Base-by-base conservation (phyloP, 495 filamentous ascomycete genomes). In the Podospora fimiseda region DNA sequence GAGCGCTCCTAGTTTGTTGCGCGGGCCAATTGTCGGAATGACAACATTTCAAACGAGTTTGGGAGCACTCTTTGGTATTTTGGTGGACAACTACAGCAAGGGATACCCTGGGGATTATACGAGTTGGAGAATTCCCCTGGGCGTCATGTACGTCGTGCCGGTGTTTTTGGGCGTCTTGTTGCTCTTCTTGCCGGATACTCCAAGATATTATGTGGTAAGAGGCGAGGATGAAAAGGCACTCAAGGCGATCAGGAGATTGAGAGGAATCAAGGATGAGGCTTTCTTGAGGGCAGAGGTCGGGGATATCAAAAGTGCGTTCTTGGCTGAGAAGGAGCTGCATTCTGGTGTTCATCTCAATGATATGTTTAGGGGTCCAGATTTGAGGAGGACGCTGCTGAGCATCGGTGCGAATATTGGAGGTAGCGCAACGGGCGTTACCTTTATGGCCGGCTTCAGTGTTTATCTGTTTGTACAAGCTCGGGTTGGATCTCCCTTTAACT, bases 131-230 rank as follows among this genome's bases (percentile, higher is more conserved):
- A 78, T 81, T 33, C 79, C 79, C 0, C 64, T 82, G 0, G 78
- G 71, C 7, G 61, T 78, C 3, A 67, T 81, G 44, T 83, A 75
- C 57, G 67, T 76, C 39, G 72, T 81, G 14, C 79, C 79, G 0
- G 57, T 64, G 3, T 58, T 80, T 42, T 46, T 81, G 42, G 66
- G 67, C 16, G 48, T 66, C 3, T 70, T 74, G 4, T 59, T 82
- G 9, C 37, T 80, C 41, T 75, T 81, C 59, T 67, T 82, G 4
- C 80, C 80, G 2, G 80, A 82, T 40, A 75, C 74, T 1, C 80
- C 80, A 16, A 73, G 79, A 14, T 82, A 67, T 45, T 62, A 72
- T 20, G 50, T 74, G 9, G 66, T 65, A 20, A 60, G 58, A 19
- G 70, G 69, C 1, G 49, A 60, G 47, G 62, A 53, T 0, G 68